Evolutionary conservation across 768 basidiomycete genomes (phyloP).

Genomic region (Xerocomellus amylosporus): DNA sequence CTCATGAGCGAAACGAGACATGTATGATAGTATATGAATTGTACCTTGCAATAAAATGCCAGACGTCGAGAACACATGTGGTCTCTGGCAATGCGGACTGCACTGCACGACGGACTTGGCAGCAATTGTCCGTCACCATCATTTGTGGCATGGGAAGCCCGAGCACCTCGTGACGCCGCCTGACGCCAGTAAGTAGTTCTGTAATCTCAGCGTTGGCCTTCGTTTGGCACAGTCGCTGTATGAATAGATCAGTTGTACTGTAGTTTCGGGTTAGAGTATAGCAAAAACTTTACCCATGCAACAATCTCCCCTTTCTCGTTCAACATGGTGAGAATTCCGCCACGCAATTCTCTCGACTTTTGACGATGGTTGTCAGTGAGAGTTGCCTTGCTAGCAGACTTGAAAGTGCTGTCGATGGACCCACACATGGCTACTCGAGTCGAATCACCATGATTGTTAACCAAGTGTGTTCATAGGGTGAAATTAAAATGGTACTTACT

Average conservation of each 20-base stretch:
- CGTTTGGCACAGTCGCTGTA: neutral
- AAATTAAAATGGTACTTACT: neutral
- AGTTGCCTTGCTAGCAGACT: conserved; percentile 13
- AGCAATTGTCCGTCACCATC: conserved; percentile 1
- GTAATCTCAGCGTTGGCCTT: neutral
- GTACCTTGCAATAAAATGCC: neutral
- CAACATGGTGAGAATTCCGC: too few relatives aligned
- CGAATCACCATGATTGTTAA: too few relatives aligned
- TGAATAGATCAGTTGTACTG: too few relatives aligned
- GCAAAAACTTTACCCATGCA: too few relatives aligned
- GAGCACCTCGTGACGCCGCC: neutral
- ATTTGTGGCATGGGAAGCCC: conserved; percentile 8
- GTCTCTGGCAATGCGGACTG: too few relatives aligned
- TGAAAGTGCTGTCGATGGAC: conserved; percentile 15
- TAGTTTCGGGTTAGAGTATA: too few relatives aligned
- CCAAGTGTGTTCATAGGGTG: too few relatives aligned
- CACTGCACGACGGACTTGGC: too few relatives aligned
- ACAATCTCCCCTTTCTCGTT: too few relatives aligned
- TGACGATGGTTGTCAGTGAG: neutral
- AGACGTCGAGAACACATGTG: too few relatives aligned
- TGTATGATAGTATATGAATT: neutral
- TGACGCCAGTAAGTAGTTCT: neutral
- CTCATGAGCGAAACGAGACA: neutral
- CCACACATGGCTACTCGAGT: too few relatives aligned
- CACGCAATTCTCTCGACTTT: too few relatives aligned